Percentiles rank a stretch among this genome's conserved stretches.
These are phyloP conservation scores for Xylariales sp. DNA, from an alignment of 2,329 filamentous ascomycete species.

Conservation along the genomic window DNA sequence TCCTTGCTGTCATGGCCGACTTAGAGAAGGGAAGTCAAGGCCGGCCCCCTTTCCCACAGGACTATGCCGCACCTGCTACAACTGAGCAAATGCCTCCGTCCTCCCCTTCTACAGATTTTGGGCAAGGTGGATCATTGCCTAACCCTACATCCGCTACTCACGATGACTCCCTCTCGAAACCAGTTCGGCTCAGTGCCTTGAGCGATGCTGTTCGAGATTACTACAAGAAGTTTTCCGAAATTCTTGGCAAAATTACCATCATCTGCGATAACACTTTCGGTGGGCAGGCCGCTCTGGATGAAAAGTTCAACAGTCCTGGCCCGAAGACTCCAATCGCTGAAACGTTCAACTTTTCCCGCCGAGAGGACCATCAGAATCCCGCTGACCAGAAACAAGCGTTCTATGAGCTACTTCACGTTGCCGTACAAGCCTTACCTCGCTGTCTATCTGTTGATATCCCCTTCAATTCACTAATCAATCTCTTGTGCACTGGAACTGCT, in stretches of 20 bases:
- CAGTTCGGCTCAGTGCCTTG: slow-evolving; percentile 58
- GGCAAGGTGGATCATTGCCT: slow-evolving; percentile 21
- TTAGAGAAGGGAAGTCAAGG: slow-evolving; percentile 77
- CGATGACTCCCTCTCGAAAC: slow-evolving; percentile 64
- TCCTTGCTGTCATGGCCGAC: slow-evolving; percentile 88
- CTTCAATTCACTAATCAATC: slow-evolving; percentile 88
- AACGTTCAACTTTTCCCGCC: slow-evolving; percentile 83
- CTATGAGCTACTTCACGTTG: slow-evolving; percentile 91
- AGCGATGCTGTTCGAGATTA: slow-evolving; percentile 77
- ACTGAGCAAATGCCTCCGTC: slow-evolving; percentile 39
- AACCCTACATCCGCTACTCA: slow-evolving; percentile 28
- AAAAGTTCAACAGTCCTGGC: slow-evolving; percentile 82
- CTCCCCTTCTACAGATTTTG: slow-evolving; percentile 45
- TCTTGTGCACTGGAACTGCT: slow-evolving; percentile 92
- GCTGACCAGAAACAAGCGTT: slow-evolving; percentile 88
- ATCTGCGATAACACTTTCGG: slow-evolving; percentile 97
- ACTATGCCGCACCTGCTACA: slow-evolving; percentile 39
- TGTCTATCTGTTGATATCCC: slow-evolving; percentile 88
- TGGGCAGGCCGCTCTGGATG: slow-evolving; percentile 88
- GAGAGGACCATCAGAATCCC: slow-evolving; percentile 69
- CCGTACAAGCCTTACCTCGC: slow-evolving; percentile 90
- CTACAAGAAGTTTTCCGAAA: slow-evolving; percentile 88
- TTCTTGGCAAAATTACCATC: slow-evolving; percentile 91
- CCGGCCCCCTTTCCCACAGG: slow-evolving; percentile 77
- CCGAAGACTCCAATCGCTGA: slow-evolving; percentile 95